These are phyloP conservation scores for Spiromastix sp. DNA, from an alignment of 2,329 filamentous ascomycete species.

Conservation along the genomic window DNA sequence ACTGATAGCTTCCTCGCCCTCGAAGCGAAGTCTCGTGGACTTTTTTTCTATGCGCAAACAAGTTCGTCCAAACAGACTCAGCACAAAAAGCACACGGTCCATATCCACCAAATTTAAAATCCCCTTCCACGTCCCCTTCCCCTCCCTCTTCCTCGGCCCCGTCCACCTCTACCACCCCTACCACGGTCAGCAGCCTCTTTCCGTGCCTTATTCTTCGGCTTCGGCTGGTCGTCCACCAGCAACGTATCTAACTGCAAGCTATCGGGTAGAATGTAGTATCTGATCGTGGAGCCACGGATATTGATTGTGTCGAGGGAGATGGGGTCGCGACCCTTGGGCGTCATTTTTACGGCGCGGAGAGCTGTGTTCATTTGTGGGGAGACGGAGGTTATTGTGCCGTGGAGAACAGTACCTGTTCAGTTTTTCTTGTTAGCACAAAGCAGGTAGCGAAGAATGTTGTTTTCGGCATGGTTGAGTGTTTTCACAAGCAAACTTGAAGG, in stretches of 20 bases:
- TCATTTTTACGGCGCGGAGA: constrained; percentile 95
- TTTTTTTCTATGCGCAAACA: no score
- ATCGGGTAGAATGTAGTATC: constrained; percentile 94
- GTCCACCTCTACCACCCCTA: constrained; percentile 36
- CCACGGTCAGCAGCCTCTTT: constrained; percentile 60
- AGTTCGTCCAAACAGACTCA: no score
- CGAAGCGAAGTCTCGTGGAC: no score
- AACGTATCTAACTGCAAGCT: constrained; percentile 90
- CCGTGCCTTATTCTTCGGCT: constrained; percentile 98
- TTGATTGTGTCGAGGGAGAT: constrained; percentile 91
- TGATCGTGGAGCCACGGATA: constrained; percentile 88
- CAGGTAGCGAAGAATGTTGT: no score
- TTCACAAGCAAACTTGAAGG: no score
- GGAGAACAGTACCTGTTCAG: constrained; percentile 72
- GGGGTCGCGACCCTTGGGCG: constrained; percentile 73
- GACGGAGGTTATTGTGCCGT: constrained; percentile 93
- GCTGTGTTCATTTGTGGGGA: constrained; percentile 98
- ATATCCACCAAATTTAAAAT: constrained; percentile 2
- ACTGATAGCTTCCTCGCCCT: no score
- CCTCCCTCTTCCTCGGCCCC: constrained; percentile 41
- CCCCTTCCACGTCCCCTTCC: constrained; percentile 46
- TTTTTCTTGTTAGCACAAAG: not conserved
- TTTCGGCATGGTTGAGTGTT: no score
- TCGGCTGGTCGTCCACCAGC: constrained; percentile 89
- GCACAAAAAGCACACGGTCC: not conserved